Evolutionary conservation across 371 early-diverging fungal genomes (phyloP), one percentile per base, ranked within the genome.

Genomic region (Rhizopus arrhizus): DNA sequence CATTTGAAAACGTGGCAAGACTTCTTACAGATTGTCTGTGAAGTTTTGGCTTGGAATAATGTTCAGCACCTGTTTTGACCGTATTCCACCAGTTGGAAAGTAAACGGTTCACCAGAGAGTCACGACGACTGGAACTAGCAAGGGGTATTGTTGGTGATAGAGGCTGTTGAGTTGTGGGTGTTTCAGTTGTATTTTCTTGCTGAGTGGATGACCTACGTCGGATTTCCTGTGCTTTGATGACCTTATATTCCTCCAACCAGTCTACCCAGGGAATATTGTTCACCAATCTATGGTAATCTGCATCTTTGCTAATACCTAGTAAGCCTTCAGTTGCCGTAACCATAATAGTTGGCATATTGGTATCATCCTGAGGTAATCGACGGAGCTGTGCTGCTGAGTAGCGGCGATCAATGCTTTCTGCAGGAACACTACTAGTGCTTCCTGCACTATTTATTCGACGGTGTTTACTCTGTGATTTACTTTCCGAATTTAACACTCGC

Each of bases 221-320:
- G 1, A 72, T 58, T 34, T 72, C 72, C 32, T 55, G 48, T 15
- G 69, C 65, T 47, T 72, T 72, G n/a, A 73, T 56, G 4, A 70
- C 42, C 16, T 70, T 72, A 36, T 81, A 81, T 51, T 81, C 81
- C 41, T 81, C 81, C n/a, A 81, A 34, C 81, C 81, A 81, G 45
- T 81, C 81, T 0, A 81, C 79, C 81, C 81, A 81, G 8, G 79
- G 68, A 16, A 81, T 59, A 11, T 65, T 62, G 31, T 66, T 63
- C n/a, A 72, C 66, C 16, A 68, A 50, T 15, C 63, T 48, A 15
- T 52, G 32, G 15, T 61, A 45, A n/a, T 36, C 56, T 29, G 42
- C 31, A 3, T 42, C 32, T 6, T 41, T 35, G 1, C 29, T 0
- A 5, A 5, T n/a, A 16, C 42, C 34, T n/a, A 43, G n/a, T 35